Evolutionary conservation across 1,139 yeast species (phyloP).

Genomic region (Nakaseomyces bracarensis): DNA sequence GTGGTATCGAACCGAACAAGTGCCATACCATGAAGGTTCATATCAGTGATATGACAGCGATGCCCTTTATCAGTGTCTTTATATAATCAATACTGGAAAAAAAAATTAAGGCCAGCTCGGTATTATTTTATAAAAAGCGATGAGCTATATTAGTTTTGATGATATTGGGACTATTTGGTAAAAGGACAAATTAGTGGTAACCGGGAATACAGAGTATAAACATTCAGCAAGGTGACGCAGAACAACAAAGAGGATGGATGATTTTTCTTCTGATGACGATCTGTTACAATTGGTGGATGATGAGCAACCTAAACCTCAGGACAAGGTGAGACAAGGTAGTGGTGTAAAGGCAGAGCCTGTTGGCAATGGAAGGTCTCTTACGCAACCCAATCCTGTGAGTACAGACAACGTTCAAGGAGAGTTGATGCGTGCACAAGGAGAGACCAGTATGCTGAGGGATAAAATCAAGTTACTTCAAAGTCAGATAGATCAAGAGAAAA

Average conservation of each 20-base stretch:
- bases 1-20: too few relatives aligned
- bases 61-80: too few relatives aligned
- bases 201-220: too few relatives aligned
- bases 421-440: slow-evolving; percentile 57
- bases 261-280: slow-evolving; percentile 6
- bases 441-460: slow-evolving; percentile 63
- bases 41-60: too few relatives aligned
- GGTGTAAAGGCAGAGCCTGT: neutral
- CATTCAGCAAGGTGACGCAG: too few relatives aligned
- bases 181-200: too few relatives aligned
- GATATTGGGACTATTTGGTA: too few relatives aligned
- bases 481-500: slow-evolving; percentile 26
- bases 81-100: too few relatives aligned
- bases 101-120: too few relatives aligned
- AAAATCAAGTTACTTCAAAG: slow-evolving; percentile 46
- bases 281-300: neutral
- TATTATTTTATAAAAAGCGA: too few relatives aligned
- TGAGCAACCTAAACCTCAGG: neutral
- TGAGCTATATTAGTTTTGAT: too few relatives aligned
- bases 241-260: slow-evolving; percentile 5
- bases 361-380: neutral
- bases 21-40: too few relatives aligned
- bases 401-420: slow-evolving; percentile 14
- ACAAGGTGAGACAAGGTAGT: slow-evolving; percentile 3
- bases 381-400: neutral